phyloP scores from a whole-genome alignment of 371 early-diverging fungal species.

The Dinochytrium kinnereticum region DNA sequence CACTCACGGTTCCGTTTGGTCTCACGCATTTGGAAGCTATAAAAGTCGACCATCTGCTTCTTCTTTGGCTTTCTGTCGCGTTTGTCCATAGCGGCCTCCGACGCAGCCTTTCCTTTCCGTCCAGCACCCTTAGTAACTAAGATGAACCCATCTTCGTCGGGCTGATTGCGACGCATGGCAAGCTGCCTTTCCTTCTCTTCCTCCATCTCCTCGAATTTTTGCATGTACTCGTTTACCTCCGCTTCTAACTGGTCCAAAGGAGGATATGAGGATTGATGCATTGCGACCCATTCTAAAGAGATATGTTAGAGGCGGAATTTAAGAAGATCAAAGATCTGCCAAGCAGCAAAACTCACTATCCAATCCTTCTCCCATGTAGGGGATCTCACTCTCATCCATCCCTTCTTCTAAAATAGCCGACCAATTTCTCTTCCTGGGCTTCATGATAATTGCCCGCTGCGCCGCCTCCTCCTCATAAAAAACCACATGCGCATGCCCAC shows the following conservation, averaged over 20 bases:
- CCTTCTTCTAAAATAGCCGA: conserved; percentile 52
- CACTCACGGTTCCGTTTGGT: conserved; percentile 79
- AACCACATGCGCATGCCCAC: conserved; percentile 73
- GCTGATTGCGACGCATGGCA: conserved; percentile 72
- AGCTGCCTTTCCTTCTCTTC: conserved; percentile 63
- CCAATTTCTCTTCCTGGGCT: conserved; percentile 67
- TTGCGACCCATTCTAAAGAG: conserved; percentile 49
- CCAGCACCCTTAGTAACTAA: conserved; percentile 67
- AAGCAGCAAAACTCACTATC: conserved; percentile 21
- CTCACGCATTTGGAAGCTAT: conserved; percentile 94
- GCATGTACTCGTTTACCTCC: conserved; percentile 75
- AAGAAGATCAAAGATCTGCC: background rate
- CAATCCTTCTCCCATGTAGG: conserved; percentile 7
- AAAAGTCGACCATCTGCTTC: conserved; percentile 83
- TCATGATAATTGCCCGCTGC: conserved; percentile 67
- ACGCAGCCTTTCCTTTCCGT: conserved; percentile 64
- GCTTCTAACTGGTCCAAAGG: conserved; percentile 59
- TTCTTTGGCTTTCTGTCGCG: conserved; percentile 64
- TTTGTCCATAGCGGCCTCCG: conserved; percentile 49
- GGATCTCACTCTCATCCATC: conserved; percentile 19
- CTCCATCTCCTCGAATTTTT: conserved; percentile 81
- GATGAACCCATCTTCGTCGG: conserved; percentile 95
- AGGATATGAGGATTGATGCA: conserved; percentile 66
- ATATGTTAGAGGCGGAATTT: background rate
- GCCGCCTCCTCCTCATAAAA: conserved; percentile 71